Percentiles rank a stretch among this genome's conserved stretches.
Evolutionary conservation across 2,329 filamentous ascomycete genomes (phyloP).

Genomic region (Penicillium capsulatum): DNA sequence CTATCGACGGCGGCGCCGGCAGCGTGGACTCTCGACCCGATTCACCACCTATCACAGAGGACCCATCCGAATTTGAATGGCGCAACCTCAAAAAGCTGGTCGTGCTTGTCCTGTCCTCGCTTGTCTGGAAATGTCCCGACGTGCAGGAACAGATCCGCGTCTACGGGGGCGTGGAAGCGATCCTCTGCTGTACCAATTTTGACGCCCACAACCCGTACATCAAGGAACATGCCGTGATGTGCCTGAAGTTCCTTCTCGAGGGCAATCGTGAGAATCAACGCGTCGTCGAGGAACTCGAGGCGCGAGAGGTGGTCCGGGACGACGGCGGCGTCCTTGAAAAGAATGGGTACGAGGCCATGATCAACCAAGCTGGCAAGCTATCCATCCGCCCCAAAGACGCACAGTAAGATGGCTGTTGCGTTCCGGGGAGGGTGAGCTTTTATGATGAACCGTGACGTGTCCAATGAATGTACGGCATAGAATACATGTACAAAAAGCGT

Average conservation of each 20-base stretch:
- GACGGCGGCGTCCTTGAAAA: conserved; percentile 40
- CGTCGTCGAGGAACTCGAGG: conserved; percentile 49
- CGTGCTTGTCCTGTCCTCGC: conserved; percentile 80
- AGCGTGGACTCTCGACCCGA: conserved; percentile 44
- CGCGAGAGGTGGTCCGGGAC: conserved; percentile 41
- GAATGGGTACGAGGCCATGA: conserved; percentile 42
- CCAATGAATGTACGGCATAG: no score
- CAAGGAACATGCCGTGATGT: conserved; percentile 83
- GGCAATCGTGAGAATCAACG: conserved; percentile 51
- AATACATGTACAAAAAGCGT: no score
- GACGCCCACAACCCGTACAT: conserved; percentile 94
- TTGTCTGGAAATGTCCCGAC: conserved; percentile 78
- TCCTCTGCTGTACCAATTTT: conserved; percentile 84
- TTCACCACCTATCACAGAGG: conserved; percentile 52
- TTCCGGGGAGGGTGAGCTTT: no score
- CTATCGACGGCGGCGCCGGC: conserved; percentile 37
- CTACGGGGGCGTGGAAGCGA: conserved; percentile 78
- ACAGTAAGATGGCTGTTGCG: no score
- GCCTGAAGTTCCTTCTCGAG: conserved; percentile 67
- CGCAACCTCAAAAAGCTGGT: conserved; percentile 89
- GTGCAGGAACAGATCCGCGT: conserved; percentile 86
- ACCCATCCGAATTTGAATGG: conserved; percentile 65
- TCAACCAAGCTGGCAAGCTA: conserved; percentile 43
- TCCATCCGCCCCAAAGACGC: conserved; percentile 37
- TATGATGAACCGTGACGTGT: no score